Base-by-base conservation (phyloP, 2,329 filamentous ascomycete species). In the Penicillium palitans region DNA sequence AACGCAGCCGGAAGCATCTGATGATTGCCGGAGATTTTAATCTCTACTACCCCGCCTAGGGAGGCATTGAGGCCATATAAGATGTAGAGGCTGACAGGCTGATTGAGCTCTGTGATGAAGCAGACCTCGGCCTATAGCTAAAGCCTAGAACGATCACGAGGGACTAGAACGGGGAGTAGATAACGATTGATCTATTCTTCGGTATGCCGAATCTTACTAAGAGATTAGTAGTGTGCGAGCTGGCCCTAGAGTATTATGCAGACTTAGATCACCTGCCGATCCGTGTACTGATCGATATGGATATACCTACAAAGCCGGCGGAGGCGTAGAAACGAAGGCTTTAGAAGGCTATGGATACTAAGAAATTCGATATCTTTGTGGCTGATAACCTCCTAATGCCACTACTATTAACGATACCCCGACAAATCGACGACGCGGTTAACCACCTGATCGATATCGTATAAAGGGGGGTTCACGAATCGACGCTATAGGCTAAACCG, bases 381-480 rank as follows among this genome's bases (percentile, higher is more conserved):
- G 37, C 37, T 1, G 9, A 39, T 8, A 39, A 39, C 17, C 17
- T 39, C 1, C 17, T 7, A 37, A 37, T 15, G 2, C 35, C 7
- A 12, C 37, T 4, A 1, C 3, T 4, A 19, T 2, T 39, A 2
- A 39, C 9, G 4, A 39, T 8, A 2, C n/a, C 37, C 37, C n/a
- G 4, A 1, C 4, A 39, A 12, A 39, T 39, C 4, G 37, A 39
- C 37, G 8, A 17, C 3, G 8, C 9, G 9, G 37, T 39, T 5
- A 2, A 19, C 3, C n/a, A 39, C 6, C 17, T 39, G 2, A 9
- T 39, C 9, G 37, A 19, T 0, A 39, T 19, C 1, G 8, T 39
- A 10, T 4, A 19, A 6, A 4, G n/a, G 1, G n/a, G 9, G 0
- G n/a, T 39, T 0, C 4, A 39, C 3, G n/a, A 39, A 39, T 39